Evolutionary conservation across 2,329 filamentous ascomycete genomes (phyloP).

Genomic region (Sporothrix luriei): DNA sequence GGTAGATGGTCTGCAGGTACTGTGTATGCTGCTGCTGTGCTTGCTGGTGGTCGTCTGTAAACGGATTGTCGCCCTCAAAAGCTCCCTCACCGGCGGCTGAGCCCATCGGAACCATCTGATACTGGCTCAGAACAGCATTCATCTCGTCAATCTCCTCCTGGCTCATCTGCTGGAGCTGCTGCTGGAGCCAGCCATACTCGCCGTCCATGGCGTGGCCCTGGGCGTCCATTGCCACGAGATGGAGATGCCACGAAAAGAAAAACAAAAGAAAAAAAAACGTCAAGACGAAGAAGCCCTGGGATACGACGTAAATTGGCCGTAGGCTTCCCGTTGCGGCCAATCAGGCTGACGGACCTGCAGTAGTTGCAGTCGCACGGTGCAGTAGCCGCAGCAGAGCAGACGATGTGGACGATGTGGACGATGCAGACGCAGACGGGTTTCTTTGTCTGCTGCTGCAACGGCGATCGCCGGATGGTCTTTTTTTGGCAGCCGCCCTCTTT

Average conservation of each 20-base stretch:
- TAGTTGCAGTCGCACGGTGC: not conserved
- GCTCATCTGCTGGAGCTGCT: constrained; percentile 15
- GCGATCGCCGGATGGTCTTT: constrained; percentile 21
- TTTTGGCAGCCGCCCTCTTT: constrained; percentile 1
- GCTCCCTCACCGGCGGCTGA: not conserved
- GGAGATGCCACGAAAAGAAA: not conserved
- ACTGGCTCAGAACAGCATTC: constrained; percentile 18
- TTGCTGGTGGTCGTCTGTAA: not conserved
- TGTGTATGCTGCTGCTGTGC: not conserved
- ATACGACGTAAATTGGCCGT: not conserved
- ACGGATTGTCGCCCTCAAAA: not conserved
- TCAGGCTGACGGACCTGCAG: constrained; percentile 22
- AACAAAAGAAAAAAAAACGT: too few species aligned
- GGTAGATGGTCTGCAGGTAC: constrained; percentile 20
- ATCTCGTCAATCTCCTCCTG: constrained; percentile 22
- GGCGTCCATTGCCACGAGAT: not conserved
- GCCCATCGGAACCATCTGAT: not conserved
- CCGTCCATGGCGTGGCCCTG: constrained; percentile 10
- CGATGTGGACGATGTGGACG: too few species aligned
- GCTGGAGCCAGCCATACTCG: constrained; percentile 1
- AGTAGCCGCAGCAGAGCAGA: not conserved
- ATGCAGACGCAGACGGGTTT: not conserved
- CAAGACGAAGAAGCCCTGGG: too few species aligned
- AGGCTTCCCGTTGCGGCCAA: constrained; percentile 20
- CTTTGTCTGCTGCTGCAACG: constrained; percentile 22